These are phyloP conservation scores for Pichia eremophila DNA, from an alignment of 805 yeast genomes.

Conservation along the genomic window DNA sequence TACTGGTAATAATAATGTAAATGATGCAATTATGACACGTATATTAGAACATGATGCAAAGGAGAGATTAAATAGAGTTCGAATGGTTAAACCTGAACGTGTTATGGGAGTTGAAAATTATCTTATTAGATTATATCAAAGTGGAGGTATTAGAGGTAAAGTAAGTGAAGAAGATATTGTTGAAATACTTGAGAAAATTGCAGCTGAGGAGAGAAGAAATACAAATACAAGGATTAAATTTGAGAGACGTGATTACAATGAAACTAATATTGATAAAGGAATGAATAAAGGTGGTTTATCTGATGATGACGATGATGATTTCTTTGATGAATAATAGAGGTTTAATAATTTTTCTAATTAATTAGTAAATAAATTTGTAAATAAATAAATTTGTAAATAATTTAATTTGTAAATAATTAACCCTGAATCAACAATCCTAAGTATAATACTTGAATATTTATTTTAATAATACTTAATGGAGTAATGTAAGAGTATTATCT, in stretches of 20 bases:
- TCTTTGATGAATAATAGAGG: conserved; percentile 28
- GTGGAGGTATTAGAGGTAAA: conserved; percentile 69
- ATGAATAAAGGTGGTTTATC: conserved; percentile 12
- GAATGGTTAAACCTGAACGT: conserved; percentile 85
- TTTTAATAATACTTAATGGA: no score
- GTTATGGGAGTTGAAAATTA: conserved; percentile 83
- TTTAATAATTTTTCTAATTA: no score
- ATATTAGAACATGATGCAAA: conserved; percentile 76
- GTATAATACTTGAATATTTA: no score
- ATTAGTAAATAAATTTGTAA: no score
- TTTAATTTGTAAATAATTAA: no score
- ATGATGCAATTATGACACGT: conserved; percentile 43
- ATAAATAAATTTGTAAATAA: no score
- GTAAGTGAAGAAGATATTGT: conserved; percentile 78
- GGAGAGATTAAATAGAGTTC: conserved; percentile 77
- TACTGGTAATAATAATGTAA: conserved; percentile 7
- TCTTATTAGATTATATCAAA: conserved; percentile 56
- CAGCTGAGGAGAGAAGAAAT: conserved; percentile 57
- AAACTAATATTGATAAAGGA: neutral
- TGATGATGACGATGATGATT: conserved; percentile 23
- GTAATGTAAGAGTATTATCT: no score
- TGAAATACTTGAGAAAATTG: conserved; percentile 70
- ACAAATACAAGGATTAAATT: conserved; percentile 59
- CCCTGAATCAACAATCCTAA: no score
- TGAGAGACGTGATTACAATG: conserved; percentile 30